These are phyloP conservation scores for Sporothrix variecibatus DNA, from an alignment of 2,329 filamentous ascomycete species.

Conservation along the genomic window DNA sequence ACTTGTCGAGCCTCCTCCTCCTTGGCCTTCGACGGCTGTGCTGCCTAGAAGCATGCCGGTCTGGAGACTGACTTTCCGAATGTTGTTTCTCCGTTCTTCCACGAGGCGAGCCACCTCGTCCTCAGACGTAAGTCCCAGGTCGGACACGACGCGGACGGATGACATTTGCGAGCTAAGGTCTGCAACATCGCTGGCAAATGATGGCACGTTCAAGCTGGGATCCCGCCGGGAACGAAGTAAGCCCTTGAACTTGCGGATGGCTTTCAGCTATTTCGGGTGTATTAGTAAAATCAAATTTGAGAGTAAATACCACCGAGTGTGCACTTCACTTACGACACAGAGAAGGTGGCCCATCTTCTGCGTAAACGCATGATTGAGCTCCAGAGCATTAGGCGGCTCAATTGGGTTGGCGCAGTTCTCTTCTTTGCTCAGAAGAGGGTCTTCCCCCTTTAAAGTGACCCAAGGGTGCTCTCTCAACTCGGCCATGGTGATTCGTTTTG, in stretches of 20 bases:
- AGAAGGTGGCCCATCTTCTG: constrained; percentile 84
- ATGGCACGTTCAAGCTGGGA: background rate
- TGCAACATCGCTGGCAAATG: background rate
- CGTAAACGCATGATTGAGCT: constrained; percentile 89
- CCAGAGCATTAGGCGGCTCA: constrained; percentile 82
- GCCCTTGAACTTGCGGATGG: constrained; percentile 83
- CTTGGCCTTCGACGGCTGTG: background rate
- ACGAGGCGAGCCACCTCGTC: constrained; percentile 55
- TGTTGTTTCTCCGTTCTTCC: constrained; percentile 48
- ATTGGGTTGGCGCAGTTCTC: constrained; percentile 84
- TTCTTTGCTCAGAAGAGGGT: constrained; percentile 75
- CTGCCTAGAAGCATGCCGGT: constrained; percentile 27
- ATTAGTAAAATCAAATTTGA: background rate
- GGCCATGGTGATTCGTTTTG: constrained; percentile 78
- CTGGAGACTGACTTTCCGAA: constrained; percentile 37
- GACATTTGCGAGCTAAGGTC: constrained; percentile 1
- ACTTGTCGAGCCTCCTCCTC: background rate
- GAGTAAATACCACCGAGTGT: background rate
- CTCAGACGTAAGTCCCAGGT: background rate
- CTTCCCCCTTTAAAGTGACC: constrained; percentile 80
- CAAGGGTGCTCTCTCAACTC: constrained; percentile 83
- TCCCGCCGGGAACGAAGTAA: constrained; percentile 53
- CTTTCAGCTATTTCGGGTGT: constrained; percentile 68
- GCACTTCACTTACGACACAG: constrained; percentile 64
- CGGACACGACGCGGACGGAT: constrained; percentile 5